These are phyloP conservation scores for Chiua virens DNA, from an alignment of 768 basidiomycete species.

Conservation along the genomic window DNA sequence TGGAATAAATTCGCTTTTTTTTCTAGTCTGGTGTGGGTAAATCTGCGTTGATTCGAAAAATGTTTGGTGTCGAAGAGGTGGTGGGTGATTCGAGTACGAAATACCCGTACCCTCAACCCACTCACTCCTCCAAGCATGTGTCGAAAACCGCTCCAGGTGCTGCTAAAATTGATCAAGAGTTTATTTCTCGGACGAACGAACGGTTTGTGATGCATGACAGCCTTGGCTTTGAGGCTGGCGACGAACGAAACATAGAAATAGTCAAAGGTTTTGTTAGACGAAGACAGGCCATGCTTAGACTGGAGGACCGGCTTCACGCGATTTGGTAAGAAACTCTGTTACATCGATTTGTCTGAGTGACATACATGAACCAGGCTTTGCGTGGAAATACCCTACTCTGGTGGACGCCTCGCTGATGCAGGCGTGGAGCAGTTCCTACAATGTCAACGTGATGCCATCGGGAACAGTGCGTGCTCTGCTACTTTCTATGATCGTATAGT, in stretches of 20 bases:
- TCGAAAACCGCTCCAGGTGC: slow-evolving; percentile 1
- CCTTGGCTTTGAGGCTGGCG: slow-evolving; percentile 16
- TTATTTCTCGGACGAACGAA: slow-evolving; percentile 10
- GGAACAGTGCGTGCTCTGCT: background rate
- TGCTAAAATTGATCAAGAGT: slow-evolving; percentile 14
- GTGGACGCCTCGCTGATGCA: background rate
- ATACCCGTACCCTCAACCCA: background rate
- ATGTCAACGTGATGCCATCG: background rate
- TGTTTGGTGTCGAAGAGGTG: slow-evolving; percentile 12
- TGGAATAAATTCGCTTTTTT: background rate
- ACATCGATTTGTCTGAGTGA: background rate
- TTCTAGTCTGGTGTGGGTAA: slow-evolving; percentile 16
- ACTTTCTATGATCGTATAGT: no score
- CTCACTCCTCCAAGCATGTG: background rate
- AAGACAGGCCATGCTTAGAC: slow-evolving; percentile 1
- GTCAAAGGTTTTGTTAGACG: slow-evolving; percentile 2
- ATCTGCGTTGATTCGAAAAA: slow-evolving; percentile 8
- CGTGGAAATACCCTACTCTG: background rate
- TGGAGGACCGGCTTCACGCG: slow-evolving; percentile 12
- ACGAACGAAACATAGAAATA: slow-evolving; percentile 1
- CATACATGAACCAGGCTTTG: background rate
- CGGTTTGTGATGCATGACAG: slow-evolving; percentile 19
- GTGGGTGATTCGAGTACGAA: slow-evolving; percentile 1
- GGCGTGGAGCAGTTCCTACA: background rate
- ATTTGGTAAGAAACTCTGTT: slow-evolving; percentile 5